These are phyloP conservation scores for Euphorbia tirucalli DNA, from an alignment of 345 rosid species.

Conservation along the genomic window DNA sequence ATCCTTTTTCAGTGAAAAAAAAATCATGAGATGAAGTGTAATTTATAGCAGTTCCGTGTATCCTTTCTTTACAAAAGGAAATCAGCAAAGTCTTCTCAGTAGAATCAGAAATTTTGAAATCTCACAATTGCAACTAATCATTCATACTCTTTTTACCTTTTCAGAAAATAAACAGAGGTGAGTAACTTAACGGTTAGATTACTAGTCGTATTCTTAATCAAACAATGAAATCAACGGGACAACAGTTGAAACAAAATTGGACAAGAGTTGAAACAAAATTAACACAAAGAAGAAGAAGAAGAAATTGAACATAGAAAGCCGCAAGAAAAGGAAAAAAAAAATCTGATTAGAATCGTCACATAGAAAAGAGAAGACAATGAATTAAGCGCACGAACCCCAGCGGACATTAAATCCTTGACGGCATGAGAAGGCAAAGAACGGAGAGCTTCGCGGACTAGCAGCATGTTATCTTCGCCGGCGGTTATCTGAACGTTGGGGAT, in stretches of 20 bases:
- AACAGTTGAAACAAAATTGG: not conserved
- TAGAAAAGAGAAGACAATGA: not conserved
- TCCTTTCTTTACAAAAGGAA: not conserved
- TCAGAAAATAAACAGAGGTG: too few relatives aligned
- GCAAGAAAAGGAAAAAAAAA: not conserved
- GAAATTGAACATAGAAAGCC: not conserved
- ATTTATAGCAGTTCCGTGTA: not conserved
- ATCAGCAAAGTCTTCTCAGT: not conserved
- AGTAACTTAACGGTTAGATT: not conserved
- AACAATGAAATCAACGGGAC: not conserved
- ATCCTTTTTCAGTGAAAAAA: too few relatives aligned
- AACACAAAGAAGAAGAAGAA: too few relatives aligned
- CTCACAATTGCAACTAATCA: not conserved
- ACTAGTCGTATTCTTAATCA: not conserved
- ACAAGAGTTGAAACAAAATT: too few relatives aligned
- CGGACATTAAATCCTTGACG: conserved; percentile 57
- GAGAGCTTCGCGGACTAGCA: conserved; percentile 41
- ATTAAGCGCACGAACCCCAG: conserved; percentile 40
- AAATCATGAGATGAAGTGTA: too few relatives aligned
- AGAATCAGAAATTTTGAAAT: not conserved
- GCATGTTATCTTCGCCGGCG: conserved; percentile 25
- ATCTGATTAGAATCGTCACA: not conserved
- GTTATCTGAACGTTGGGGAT: not conserved
- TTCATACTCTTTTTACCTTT: too few relatives aligned
- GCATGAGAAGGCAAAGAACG: conserved; percentile 52